Percentiles rank a stretch among this genome's conserved stretches.
Evolutionary conservation across 1,284 basidiomycete genomes (phyloP).

Genomic region (Ganoderma meredithae): DNA sequence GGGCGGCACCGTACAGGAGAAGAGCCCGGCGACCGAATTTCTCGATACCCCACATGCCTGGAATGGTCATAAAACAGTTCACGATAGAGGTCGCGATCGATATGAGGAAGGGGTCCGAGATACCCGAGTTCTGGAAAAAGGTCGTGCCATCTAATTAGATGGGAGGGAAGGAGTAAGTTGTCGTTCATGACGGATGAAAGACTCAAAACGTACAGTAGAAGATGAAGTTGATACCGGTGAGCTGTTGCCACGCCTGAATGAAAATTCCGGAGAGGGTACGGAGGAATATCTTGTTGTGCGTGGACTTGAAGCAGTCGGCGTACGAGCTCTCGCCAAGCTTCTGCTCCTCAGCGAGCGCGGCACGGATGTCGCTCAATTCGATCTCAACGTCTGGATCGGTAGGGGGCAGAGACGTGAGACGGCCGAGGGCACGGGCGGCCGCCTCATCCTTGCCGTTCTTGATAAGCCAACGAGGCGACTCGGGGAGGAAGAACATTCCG

Average conservation of each 20-base stretch:
- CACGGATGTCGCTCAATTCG: conserved; percentile 76
- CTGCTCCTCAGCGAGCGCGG: conserved; percentile 72
- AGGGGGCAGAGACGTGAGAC: conserved; percentile 60
- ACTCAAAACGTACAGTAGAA: conserved; percentile 55
- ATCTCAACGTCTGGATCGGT: conserved; percentile 60
- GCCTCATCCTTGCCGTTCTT: conserved; percentile 68
- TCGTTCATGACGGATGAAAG: conserved; percentile 11
- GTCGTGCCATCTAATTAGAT: conserved; percentile 61
- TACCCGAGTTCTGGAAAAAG: conserved; percentile 79
- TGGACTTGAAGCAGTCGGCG: conserved; percentile 70
- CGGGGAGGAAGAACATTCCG: conserved; percentile 76
- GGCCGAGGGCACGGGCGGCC: conserved; percentile 67
- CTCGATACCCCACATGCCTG: conserved; percentile 78
- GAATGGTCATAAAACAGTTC: conserved; percentile 76
- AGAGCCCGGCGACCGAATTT: conserved; percentile 79
- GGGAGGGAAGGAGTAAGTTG: conserved; percentile 42
- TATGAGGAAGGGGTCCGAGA: conserved; percentile 76
- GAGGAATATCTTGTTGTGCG: conserved; percentile 62
- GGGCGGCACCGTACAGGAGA: conserved; percentile 74
- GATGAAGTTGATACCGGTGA: conserved; percentile 89
- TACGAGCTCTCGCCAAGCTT: conserved; percentile 59
- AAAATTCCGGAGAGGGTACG: conserved; percentile 82
- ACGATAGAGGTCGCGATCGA: conserved; percentile 75
- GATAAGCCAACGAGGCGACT: conserved; percentile 88
- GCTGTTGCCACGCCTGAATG: conserved; percentile 82